These are phyloP conservation scores for Chaetothyriales sp. DNA, from an alignment of 2,329 filamentous ascomycete species.

Conservation along the genomic window DNA sequence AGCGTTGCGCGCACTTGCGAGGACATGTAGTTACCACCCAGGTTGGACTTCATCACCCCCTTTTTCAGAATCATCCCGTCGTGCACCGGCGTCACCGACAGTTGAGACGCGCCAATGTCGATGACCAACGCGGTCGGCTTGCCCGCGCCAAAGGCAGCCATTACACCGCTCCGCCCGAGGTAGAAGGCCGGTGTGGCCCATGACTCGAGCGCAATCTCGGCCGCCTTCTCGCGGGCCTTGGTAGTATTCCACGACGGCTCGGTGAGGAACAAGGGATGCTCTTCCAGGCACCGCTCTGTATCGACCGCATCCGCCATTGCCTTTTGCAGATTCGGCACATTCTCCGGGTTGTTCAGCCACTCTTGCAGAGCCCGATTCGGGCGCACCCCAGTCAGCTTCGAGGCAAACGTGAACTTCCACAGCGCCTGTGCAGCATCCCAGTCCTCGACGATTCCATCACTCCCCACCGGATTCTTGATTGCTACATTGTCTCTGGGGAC, in stretches of 20 bases:
- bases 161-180: slow-evolving; percentile 72
- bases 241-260: slow-evolving; percentile 83
- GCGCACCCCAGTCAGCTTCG: slow-evolving; percentile 65
- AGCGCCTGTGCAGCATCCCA: slow-evolving; percentile 83
- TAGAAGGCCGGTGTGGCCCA: slow-evolving; percentile 95
- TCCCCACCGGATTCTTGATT: slow-evolving; percentile 80
- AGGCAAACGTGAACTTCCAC: slow-evolving; percentile 87
- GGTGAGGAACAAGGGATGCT: slow-evolving; percentile 83
- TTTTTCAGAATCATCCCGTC: slow-evolving; percentile 91
- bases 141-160: slow-evolving; percentile 80
- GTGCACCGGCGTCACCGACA: slow-evolving; percentile 78
- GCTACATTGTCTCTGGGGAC: slow-evolving; percentile 62
- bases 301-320: slow-evolving; percentile 47
- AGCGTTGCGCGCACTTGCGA: slow-evolving; percentile 74
- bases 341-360: slow-evolving; percentile 51
- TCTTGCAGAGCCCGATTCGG: slow-evolving; percentile 58
- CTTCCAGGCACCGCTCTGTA: slow-evolving; percentile 63
- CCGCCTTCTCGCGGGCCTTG: slow-evolving; percentile 82
- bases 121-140: slow-evolving; percentile 87
- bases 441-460: slow-evolving; percentile 82
- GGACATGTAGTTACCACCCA: slow-evolving; percentile 81
- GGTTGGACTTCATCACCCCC: slow-evolving; percentile 67
- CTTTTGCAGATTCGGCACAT: slow-evolving; percentile 41
- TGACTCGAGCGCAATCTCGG: slow-evolving; percentile 92
- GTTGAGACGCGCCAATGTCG: slow-evolving; percentile 77